Base-by-base conservation (phyloP, 306 rosid genomes). In the Acacia melanoxylon region DNA sequence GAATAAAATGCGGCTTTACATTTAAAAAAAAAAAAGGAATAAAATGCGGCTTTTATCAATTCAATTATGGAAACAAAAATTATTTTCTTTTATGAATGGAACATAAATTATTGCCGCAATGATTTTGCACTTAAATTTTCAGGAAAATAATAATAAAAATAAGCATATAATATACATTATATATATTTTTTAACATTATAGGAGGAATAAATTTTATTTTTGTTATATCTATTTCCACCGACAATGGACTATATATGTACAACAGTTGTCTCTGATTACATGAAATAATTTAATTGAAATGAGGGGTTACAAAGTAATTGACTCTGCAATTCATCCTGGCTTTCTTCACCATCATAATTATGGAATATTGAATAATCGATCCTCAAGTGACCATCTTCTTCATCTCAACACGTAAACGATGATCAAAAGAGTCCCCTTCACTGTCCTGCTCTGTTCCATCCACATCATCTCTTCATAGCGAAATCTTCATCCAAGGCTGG, bases 401-500 rank as follows among this genome's bases (percentile, higher is more conserved):
- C 13, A 20, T 70, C 56, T 44, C 20, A 61, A 29, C 16, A n/a
- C 16, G 46, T 10, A 10, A 46, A 48, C 19, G 16, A 48, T 63
- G 24, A 66, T 52, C 29, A 16, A 41, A 19, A 15, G 8, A n/a
- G 80, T 24, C 5, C 11, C 29, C 58, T 42, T 76, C 78, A 42
- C 12, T 61, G 13, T 61, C 48, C 17, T 29, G 52, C 33, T 75
- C 25, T 17, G 44, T 49, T 56, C 33, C 46, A 76, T 76, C 77
- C 37, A 4, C 48, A 45, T 19, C 37, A 44, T 75, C 35, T 35
- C 31, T 4, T 29, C 19, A 3, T 31, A 29, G 51, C 51, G 20
- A 68, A 41, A 75, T 82, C 80, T 75, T 54, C 89, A 82, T 35
- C 48, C 14, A 29, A 63, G 3, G 68, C 31, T 63, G 10, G 27